phyloP scores from a whole-genome alignment of 73 alveolate genomes.

The Strombidium stylifer region DNA sequence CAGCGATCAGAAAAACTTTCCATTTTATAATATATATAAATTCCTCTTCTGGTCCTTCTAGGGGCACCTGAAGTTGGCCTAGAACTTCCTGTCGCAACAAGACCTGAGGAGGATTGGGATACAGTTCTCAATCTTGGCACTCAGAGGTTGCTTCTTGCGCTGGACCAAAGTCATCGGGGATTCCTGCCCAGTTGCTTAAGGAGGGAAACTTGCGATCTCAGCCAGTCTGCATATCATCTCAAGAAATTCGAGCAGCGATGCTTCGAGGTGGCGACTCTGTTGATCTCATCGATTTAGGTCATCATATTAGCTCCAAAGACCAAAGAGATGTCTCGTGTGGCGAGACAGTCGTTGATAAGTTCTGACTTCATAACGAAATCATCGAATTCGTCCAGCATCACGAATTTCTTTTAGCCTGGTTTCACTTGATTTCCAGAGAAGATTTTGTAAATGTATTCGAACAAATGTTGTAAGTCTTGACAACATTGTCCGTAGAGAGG shows the following conservation, averaged over 20 bases:
- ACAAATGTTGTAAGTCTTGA: constrained; percentile 38
- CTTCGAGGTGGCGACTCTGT: constrained; percentile 45
- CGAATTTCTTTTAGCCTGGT: constrained; percentile 59
- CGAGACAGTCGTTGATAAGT: constrained; percentile 11
- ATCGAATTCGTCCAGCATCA: constrained; percentile 62
- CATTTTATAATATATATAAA: too few species aligned
- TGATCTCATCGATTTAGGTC: constrained; percentile 64
- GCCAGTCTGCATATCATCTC: constrained; percentile 66
- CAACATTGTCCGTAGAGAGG: constrained; percentile 61
- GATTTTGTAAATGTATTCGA: constrained; percentile 38
- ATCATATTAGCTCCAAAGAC: constrained; percentile 47
- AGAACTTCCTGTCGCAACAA: too few species aligned
- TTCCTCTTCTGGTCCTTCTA: too few species aligned
- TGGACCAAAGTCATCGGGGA: constrained; percentile 13
- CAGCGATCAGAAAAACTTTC: too few species aligned
- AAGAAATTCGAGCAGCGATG: constrained; percentile 51
- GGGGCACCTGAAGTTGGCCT: too few species aligned
- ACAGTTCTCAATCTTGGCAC: constrained; percentile 8
- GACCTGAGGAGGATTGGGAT: too few species aligned
- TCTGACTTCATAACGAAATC: too few species aligned
- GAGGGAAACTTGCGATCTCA: constrained; percentile 28
- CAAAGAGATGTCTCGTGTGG: constrained; percentile 24
- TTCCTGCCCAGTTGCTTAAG: neutral
- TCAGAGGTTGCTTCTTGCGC: constrained; percentile 16
- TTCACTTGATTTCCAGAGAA: constrained; percentile 47